A percentile compares a stretch with the other conserved stretches of the same genome.
Conservation (phyloP, 148 eudicot species). For the Chenopodium formosanum region DNA sequence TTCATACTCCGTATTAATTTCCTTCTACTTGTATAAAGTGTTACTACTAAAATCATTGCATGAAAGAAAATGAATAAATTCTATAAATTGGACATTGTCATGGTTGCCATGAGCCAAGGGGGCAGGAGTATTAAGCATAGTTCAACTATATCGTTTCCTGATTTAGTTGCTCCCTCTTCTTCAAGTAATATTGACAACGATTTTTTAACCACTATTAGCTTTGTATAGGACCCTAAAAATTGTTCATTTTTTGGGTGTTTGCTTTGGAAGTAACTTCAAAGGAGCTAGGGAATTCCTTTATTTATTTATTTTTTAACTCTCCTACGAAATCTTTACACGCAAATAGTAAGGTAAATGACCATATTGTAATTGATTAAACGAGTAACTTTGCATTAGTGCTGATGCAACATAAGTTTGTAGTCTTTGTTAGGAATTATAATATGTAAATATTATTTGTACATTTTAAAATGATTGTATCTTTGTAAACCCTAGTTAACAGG, state of each 20-base stretch:
- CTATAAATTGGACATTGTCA: not conserved
- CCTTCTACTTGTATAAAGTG: too few relatives aligned
- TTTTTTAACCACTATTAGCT: constrained; percentile 13
- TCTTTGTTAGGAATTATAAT: too few relatives aligned
- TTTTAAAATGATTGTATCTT: too few relatives aligned
- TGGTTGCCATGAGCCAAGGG: constrained; percentile 6
- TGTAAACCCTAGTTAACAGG: too few relatives aligned
- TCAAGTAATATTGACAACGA: constrained; percentile 22
- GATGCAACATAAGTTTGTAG: too few relatives aligned
- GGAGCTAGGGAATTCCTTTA: not conserved
- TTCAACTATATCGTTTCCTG: constrained; percentile 5
- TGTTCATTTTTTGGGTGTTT: not conserved
- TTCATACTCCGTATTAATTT: too few relatives aligned
- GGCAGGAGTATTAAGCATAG: not conserved
- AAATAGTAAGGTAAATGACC: too few relatives aligned
- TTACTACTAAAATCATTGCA: too few relatives aligned
- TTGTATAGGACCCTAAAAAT: not conserved
- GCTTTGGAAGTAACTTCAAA: not conserved
- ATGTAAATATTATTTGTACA: too few relatives aligned
- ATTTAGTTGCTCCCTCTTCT: constrained; percentile 15
- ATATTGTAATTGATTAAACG: too few relatives aligned
- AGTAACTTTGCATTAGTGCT: too few relatives aligned
- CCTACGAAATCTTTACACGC: not conserved
- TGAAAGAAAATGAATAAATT: too few relatives aligned
- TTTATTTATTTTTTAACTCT: not conserved